Percentiles rank a stretch among this genome's conserved stretches.
Conservation (phyloP, 2,329 filamentous ascomycete genomes). For the Botrytis hyacinthi region DNA sequence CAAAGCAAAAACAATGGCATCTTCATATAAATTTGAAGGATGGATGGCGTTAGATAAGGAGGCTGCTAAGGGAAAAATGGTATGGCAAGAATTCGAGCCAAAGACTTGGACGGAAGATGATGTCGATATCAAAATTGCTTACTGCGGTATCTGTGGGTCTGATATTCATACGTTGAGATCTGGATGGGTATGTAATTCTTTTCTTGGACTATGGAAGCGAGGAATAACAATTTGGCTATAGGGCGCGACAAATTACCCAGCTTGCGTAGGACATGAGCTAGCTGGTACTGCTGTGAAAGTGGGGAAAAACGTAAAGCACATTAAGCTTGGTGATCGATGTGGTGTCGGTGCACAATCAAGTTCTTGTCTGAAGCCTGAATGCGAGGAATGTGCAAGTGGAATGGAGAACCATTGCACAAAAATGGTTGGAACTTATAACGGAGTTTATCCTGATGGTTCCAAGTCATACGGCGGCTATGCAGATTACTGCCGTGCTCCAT, state of each 20-base stretch:
- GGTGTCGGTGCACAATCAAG: constrained; percentile 52
- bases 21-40: constrained; percentile 41
- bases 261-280: constrained; percentile 52
- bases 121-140: constrained; percentile 50
- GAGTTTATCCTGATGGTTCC: constrained; percentile 15
- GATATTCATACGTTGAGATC: constrained; percentile 40
- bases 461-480: constrained; percentile 20
- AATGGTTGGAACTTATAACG: constrained; percentile 16
- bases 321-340: constrained; percentile 54
- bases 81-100: constrained; percentile 44
- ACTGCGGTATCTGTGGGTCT: constrained; percentile 50
- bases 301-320: constrained; percentile 43
- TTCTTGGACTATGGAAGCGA: constrained; percentile 27
- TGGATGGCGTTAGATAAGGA: constrained; percentile 42
- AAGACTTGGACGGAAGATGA: constrained; percentile 51
- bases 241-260: constrained; percentile 29
- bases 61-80: constrained; percentile 39
- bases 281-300: constrained; percentile 48
- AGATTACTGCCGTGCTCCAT: constrained; percentile 20
- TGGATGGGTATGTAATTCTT: constrained; percentile 32
- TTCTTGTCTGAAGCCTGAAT: constrained; percentile 20
- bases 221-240: not conserved
- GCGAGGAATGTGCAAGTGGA: constrained; percentile 20
- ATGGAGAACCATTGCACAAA: constrained; percentile 14
- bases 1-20: constrained; percentile 32